These are phyloP conservation scores for Coniochaeta sp. DNA, from an alignment of 2,329 filamentous ascomycete genomes.

Conservation along the genomic window DNA sequence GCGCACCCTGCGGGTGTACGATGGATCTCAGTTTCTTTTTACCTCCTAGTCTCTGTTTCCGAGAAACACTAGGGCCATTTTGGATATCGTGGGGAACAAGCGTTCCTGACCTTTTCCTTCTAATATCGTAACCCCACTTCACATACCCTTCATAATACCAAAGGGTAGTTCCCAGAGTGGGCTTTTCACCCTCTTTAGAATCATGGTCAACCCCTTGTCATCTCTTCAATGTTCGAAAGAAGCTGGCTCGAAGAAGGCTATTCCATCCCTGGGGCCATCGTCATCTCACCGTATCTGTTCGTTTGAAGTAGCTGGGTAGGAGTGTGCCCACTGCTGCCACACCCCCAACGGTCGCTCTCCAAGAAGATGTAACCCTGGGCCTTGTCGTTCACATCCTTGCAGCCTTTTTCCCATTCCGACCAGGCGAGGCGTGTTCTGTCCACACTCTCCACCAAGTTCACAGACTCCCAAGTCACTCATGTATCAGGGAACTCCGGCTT, in stretches of 20 bases:
- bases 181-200: neutral
- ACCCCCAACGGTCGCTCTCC: constrained; percentile 9
- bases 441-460: constrained; percentile 19
- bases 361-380: constrained; percentile 11
- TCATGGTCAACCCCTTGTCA: constrained; percentile 1
- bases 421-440: constrained; percentile 27
- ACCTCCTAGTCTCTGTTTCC: neutral
- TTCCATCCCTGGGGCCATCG: neutral
- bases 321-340: constrained; percentile 12
- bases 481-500: constrained; percentile 43
- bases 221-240: neutral
- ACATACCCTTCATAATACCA: neutral
- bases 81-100: constrained; percentile 1
- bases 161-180: neutral
- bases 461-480: constrained; percentile 26
- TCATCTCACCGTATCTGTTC: neutral
- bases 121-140: neutral
- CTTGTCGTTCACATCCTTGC: constrained; percentile 28
- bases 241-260: neutral
- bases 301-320: neutral
- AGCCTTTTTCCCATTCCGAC: constrained; percentile 22
- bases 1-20: neutral
- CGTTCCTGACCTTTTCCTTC: neutral
- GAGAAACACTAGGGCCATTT: neutral
- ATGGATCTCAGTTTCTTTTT: neutral